Base-by-base conservation (phyloP, 768 basidiomycete genomes). In the Cystofilobasidium macerans region DNA sequence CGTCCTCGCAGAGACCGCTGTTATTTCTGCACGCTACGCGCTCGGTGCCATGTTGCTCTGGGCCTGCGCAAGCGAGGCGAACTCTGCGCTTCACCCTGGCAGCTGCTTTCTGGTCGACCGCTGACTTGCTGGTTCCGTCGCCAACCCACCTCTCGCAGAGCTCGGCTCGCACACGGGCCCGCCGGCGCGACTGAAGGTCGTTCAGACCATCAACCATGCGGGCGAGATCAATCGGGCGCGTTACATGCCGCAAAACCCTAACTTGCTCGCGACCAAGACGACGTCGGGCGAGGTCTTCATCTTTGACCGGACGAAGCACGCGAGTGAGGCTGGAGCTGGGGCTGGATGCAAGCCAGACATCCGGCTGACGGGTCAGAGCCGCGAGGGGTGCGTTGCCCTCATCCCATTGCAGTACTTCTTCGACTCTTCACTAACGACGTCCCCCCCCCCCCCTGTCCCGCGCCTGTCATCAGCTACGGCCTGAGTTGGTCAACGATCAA, bases 161-260 rank as follows among this genome's bases (percentile, higher is more conserved):
- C 83, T 98, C 36, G 94, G 93, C n/a, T 88, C 89, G 4, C 86
- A 95, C 76, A 84, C 85, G 30, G 83, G 91, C 42, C 60, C 48
- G 5, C 63, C 63, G 24, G 87, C 93, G 1, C 84, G 89, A 30
- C 85, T 98, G 69, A 86, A 87, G 72, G 84, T 94, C 76, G 88
- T 85, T 36, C 95, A 99, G 75, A 85, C 83, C 70, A 98, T 99
- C 78, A 93, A 92, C 75, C 95, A 99, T 76, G 82, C 82, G 5
- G 89, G 91, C 47, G 95, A 99, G 75, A 89, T 98, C 73, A 99
- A 99, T 77, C 81, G 92, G 51, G 95, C 95, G 68, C 85, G 95
- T 61, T 99, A 98, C 76, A 98, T 98, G 93, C 95, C 95, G 8
- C 94, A 98, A 77, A 99, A 98, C 73, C 89, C 92, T 1, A 89